These are phyloP conservation scores for Starmerella gropengiesseri DNA, from an alignment of 805 yeast genomes.

Conservation along the genomic window DNA sequence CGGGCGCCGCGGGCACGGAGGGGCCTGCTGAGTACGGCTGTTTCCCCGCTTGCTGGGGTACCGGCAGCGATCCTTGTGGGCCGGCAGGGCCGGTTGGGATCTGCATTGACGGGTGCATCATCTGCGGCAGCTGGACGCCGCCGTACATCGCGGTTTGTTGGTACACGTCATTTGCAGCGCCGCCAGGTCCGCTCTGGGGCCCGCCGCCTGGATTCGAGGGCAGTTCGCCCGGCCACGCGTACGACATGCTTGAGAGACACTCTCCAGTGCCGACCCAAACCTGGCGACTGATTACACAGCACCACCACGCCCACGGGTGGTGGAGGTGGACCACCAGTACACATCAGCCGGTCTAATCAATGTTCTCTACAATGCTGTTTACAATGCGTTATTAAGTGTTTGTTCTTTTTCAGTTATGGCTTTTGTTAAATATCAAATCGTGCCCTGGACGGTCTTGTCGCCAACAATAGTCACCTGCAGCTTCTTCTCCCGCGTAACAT, in stretches of 20 bases:
- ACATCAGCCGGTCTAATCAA: no score
- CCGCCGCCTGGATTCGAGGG: constrained; percentile 9
- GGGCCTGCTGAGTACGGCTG: not conserved
- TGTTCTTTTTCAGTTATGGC: no score
- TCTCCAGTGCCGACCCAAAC: not conserved
- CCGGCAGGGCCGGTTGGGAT: constrained; percentile 7
- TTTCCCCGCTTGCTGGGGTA: not conserved
- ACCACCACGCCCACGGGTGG: no score
- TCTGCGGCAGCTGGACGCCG: constrained; percentile 15
- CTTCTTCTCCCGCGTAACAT: constrained; percentile 54
- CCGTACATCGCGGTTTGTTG: constrained; percentile 12
- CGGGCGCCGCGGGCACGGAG: constrained; percentile 2
- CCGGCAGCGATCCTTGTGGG: constrained; percentile 1
- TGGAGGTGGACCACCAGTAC: not conserved
- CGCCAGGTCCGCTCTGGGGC: not conserved
- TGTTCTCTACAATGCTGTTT: no score
- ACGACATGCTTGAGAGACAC: constrained; percentile 12
- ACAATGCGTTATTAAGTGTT: not conserved
- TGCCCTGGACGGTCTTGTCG: constrained; percentile 23
- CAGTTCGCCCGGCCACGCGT: constrained; percentile 22
- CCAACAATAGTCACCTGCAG: constrained; percentile 47
- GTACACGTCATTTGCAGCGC: not conserved
- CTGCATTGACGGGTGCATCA: constrained; percentile 16
- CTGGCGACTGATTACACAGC: not conserved
- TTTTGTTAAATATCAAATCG: constrained; percentile 14